These are phyloP conservation scores for Comarum palustre DNA, from an alignment of 306 rosid genomes.

Conservation along the genomic window DNA sequence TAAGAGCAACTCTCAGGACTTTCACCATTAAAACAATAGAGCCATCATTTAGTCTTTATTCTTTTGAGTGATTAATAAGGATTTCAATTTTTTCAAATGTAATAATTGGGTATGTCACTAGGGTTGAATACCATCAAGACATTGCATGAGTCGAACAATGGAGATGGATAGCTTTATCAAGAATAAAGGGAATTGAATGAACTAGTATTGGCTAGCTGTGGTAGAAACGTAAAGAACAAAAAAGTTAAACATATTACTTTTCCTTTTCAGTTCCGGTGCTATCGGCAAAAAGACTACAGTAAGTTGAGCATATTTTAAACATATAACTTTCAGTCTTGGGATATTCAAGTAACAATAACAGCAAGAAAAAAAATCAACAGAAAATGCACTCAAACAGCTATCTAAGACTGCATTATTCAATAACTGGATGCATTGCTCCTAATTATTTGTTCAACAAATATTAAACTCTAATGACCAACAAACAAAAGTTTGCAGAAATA, in stretches of 20 bases:
- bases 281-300: not conserved
- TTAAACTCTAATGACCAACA: not conserved
- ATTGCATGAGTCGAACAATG: no score
- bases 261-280: not conserved
- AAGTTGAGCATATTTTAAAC: not conserved
- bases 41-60: not conserved
- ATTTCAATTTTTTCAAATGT: not conserved
- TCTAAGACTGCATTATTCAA: not conserved
- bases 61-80: not conserved
- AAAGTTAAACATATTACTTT: not conserved
- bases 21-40: not conserved
- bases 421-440: not conserved
- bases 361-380: not conserved
- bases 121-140: not conserved
- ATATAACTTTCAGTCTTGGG: not conserved
- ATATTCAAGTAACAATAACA: not conserved
- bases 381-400: not conserved
- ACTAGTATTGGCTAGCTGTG: not conserved
- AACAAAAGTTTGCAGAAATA: conserved; percentile 8
- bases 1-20: conserved; percentile 2
- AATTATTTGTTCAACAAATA: not conserved
- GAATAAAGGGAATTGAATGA: not conserved
- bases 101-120: not conserved
- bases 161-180: not conserved
- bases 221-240: not conserved